These are phyloP conservation scores for Barnettozyma siamensis DNA, from an alignment of 805 yeast genomes.

Conservation along the genomic window DNA sequence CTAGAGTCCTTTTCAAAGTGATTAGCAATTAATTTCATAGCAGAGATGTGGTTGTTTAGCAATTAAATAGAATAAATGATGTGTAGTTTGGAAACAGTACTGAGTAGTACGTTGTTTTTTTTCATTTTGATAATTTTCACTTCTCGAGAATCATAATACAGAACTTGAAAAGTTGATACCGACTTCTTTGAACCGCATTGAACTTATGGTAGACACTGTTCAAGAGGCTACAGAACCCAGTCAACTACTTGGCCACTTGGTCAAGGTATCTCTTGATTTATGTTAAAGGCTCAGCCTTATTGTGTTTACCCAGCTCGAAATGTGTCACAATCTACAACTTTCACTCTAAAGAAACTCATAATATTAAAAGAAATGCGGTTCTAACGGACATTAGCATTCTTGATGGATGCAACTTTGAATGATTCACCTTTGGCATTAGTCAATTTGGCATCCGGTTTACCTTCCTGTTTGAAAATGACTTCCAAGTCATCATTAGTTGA, in stretches of 20 bases:
- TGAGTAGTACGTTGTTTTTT: too few species aligned
- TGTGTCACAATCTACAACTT: too few species aligned
- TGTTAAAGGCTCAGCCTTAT: too few species aligned
- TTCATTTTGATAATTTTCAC: too few species aligned
- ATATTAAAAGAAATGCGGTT: neutral
- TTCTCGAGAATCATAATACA: too few species aligned
- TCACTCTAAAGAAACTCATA: neutral
- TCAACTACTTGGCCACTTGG: too few species aligned
- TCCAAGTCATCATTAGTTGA: slow-evolving; percentile 70
- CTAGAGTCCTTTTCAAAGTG: slow-evolving; percentile 51
- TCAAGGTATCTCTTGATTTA: too few species aligned
- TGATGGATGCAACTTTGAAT: slow-evolving; percentile 68
- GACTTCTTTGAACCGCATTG: too few species aligned
- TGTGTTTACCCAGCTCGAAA: too few species aligned
- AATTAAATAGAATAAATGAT: neutral
- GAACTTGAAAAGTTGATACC: too few species aligned
- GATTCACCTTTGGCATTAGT: slow-evolving; percentile 75
- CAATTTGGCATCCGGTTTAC: slow-evolving; percentile 60
- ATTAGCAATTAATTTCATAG: slow-evolving; percentile 54
- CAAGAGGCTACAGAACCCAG: too few species aligned
- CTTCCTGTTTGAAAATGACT: slow-evolving; percentile 75
- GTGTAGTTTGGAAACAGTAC: neutral
- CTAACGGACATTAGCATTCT: slow-evolving; percentile 75
- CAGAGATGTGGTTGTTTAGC: neutral
- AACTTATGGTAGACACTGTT: too few species aligned